Evolutionary conservation across 805 yeast species (phyloP).

Genomic region (Nakazawaea holstii): DNA sequence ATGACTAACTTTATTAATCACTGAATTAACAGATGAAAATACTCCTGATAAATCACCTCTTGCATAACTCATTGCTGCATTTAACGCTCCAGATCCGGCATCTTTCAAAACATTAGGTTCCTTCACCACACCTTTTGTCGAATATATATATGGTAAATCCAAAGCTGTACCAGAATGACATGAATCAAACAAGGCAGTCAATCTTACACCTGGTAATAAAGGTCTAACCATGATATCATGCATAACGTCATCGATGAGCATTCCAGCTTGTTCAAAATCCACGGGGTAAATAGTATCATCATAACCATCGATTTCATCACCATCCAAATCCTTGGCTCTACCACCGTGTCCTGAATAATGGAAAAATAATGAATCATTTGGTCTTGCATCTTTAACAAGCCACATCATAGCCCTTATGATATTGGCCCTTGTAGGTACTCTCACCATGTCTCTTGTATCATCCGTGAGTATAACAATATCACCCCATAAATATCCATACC

Average conservation of each 20-base stretch:
- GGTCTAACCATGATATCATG: constrained; percentile 68
- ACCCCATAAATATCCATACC: constrained; percentile 44
- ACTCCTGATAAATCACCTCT: constrained; percentile 44
- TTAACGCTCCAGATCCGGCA: constrained; percentile 54
- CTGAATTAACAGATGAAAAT: constrained; percentile 31
- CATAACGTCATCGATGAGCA: constrained; percentile 67
- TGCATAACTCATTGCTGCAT: constrained; percentile 48
- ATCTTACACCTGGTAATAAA: constrained; percentile 64
- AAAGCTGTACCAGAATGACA: constrained; percentile 84
- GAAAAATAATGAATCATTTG: constrained; percentile 75
- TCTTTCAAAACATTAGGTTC: constrained; percentile 68
- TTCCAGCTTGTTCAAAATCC: constrained; percentile 56
- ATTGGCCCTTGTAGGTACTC: constrained; percentile 60
- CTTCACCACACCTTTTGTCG: constrained; percentile 69
- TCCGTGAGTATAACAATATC: constrained; percentile 60
- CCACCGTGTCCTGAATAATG: constrained; percentile 91
- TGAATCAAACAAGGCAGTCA: constrained; percentile 78
- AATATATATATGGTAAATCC: constrained; percentile 74
- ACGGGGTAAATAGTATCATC: constrained; percentile 33
- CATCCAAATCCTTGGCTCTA: constrained; percentile 51
- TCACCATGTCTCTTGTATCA: constrained; percentile 40
- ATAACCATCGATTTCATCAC: constrained; percentile 30
- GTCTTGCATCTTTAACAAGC: constrained; percentile 67
- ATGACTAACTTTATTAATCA: constrained; percentile 28
- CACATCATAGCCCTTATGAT: constrained; percentile 77